Evolutionary conservation across 2,329 filamentous ascomycete genomes (phyloP).

Genomic region (Neodidymelliopsis sp.): DNA sequence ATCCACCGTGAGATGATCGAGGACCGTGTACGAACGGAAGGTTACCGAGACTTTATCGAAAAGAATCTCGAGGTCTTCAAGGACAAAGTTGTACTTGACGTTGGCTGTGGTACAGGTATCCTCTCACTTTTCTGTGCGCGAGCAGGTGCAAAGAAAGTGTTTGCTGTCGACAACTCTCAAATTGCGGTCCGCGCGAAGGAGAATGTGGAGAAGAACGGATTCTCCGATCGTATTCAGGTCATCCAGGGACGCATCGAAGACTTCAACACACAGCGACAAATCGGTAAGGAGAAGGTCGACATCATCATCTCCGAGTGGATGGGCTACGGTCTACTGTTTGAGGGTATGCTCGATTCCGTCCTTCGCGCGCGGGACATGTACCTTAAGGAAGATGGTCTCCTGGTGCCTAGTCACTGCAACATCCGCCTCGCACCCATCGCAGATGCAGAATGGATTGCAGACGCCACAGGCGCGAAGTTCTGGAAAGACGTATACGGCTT

Average conservation of each 20-base stretch:
- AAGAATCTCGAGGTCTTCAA: conserved; percentile 86
- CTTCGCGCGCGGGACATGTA: conserved; percentile 88
- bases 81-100: conserved; percentile 86
- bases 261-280: conserved; percentile 68
- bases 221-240: conserved; percentile 77
- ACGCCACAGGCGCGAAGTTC: conserved; percentile 73
- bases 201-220: conserved; percentile 82
- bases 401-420: conserved; percentile 86
- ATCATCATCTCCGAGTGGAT: conserved; percentile 98
- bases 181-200: conserved; percentile 88
- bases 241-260: conserved; percentile 89
- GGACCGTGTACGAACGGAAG: conserved; percentile 84
- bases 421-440: conserved; percentile 83
- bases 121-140: conserved; percentile 94
- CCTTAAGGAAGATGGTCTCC: conserved; percentile 77
- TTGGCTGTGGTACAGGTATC: conserved; percentile 84
- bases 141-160: conserved; percentile 84
- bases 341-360: conserved; percentile 95
- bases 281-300: conserved; percentile 70
- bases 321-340: conserved; percentile 92
- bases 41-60: conserved; percentile 95
- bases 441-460: conserved; percentile 78
- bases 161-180: conserved; percentile 90
- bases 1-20: conserved; percentile 98
- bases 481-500: conserved; percentile 96